Evolutionary conservation across 371 early-diverging fungal genomes (phyloP).

Genomic region (Apophysomyces ossiformis): DNA sequence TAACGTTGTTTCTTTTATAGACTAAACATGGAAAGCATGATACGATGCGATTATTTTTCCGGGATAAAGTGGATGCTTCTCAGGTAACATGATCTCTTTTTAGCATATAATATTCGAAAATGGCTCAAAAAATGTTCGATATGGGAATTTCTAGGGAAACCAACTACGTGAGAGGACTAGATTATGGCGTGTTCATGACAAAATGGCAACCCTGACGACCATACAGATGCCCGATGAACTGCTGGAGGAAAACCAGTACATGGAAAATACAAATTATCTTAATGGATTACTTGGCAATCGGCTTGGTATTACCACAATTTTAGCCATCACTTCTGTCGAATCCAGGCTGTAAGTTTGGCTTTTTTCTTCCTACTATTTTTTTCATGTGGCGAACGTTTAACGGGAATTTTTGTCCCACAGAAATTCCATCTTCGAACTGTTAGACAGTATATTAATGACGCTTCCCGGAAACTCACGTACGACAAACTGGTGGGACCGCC

Average conservation of each 20-base stretch:
- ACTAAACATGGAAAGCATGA: neutral
- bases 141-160: neutral
- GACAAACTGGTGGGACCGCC: slow-evolving; percentile 9
- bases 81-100: neutral
- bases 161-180: neutral
- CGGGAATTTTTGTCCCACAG: neutral
- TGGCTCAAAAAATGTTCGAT: too few relatives aligned
- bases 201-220: neutral
- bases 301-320: slow-evolving; percentile 3
- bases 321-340: slow-evolving; percentile 1
- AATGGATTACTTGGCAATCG: slow-evolving; percentile 1
- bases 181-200: neutral
- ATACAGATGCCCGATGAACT: neutral
- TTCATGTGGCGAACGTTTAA: neutral
- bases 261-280: neutral
- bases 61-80: neutral
- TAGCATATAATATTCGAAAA: neutral
- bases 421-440: neutral
- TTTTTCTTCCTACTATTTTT: neutral
- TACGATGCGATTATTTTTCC: neutral
- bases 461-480: neutral
- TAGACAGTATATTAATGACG: neutral
- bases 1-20: neutral
- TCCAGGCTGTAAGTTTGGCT: neutral
- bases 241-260: neutral